phyloP scores from a whole-genome alignment of 768 basidiomycete species.

The Phylloporus arenicola region DNA sequence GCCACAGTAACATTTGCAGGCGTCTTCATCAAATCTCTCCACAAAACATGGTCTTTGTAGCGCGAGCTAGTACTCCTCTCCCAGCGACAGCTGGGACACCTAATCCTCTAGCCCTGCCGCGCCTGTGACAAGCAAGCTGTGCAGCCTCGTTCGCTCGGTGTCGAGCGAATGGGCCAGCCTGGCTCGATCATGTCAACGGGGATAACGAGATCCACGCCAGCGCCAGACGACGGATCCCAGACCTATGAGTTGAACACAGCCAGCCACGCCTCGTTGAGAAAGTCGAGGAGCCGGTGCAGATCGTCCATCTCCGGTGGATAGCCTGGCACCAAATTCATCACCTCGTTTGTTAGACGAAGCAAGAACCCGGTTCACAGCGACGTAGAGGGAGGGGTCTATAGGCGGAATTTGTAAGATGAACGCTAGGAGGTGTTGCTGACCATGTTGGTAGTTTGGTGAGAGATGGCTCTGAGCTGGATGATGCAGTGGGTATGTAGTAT shows the following conservation, averaged over 20 bases:
- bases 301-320: too few species aligned
- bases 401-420: too few species aligned
- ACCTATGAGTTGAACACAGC: constrained; percentile 56
- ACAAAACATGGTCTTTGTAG: constrained; percentile 51
- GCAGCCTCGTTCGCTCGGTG: constrained; percentile 64
- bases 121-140: constrained; percentile 59
- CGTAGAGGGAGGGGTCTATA: too few species aligned
- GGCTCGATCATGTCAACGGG: constrained; percentile 33
- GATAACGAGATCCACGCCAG: constrained; percentile 38
- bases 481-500: neutral
- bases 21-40: constrained; percentile 60
- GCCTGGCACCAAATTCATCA: too few species aligned
- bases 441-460: too few species aligned
- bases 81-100: constrained; percentile 35
- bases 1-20: too few species aligned
- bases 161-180: constrained; percentile 31
- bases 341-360: too few species aligned
- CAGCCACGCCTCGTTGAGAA: constrained; percentile 68
- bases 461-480: too few species aligned
- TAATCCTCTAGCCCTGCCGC: constrained; percentile 64
- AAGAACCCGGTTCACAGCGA: too few species aligned
- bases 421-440: too few species aligned
- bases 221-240: constrained; percentile 53
- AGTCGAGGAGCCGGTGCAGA: too few species aligned
- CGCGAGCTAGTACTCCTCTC: constrained; percentile 30